These are phyloP conservation scores for Rhizopogon vesiculosus DNA, from an alignment of 768 basidiomycete species.

Conservation along the genomic window DNA sequence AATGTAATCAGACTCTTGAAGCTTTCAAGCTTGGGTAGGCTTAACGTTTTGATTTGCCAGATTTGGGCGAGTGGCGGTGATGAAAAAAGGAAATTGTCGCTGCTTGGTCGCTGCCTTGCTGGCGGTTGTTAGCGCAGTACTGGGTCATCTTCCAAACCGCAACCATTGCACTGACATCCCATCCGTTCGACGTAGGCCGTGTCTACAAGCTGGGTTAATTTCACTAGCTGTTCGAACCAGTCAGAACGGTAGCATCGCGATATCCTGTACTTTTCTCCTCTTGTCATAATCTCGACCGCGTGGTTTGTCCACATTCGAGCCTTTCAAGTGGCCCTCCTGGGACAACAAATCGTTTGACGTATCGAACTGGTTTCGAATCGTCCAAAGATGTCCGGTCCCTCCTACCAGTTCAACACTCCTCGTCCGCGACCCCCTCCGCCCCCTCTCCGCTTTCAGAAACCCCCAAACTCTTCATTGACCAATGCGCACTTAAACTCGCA, in stretches of 20 bases:
- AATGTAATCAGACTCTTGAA: neutral
- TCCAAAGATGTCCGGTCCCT: slow-evolving; percentile 49
- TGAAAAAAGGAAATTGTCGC: slow-evolving; percentile 14
- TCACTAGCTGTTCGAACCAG: neutral
- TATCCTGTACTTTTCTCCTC: neutral
- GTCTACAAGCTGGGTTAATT: neutral
- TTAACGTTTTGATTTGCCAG: neutral
- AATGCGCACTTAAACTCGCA: slow-evolving; percentile 43
- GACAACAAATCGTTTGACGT: slow-evolving; percentile 4
- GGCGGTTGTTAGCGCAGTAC: slow-evolving; percentile 27
- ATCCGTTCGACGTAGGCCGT: slow-evolving; percentile 1
- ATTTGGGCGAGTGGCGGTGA: slow-evolving; percentile 2
- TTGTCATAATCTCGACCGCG: neutral
- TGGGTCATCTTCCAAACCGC: slow-evolving; percentile 19
- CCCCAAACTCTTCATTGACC: slow-evolving; percentile 39
- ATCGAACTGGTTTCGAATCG: slow-evolving; percentile 32
- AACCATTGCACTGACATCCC: slow-evolving; percentile 2
- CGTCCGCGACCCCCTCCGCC: slow-evolving; percentile 55
- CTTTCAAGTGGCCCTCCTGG: slow-evolving; percentile 4
- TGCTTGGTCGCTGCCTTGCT: slow-evolving; percentile 14
- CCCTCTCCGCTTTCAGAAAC: slow-evolving; percentile 50
- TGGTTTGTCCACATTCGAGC: slow-evolving; percentile 13
- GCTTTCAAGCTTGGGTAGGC: too few relatives aligned
- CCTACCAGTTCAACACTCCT: slow-evolving; percentile 61
- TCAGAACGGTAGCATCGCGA: neutral